Conservation (phyloP, 805 yeast genomes). For the Lachancea lanzarotensis region DNA sequence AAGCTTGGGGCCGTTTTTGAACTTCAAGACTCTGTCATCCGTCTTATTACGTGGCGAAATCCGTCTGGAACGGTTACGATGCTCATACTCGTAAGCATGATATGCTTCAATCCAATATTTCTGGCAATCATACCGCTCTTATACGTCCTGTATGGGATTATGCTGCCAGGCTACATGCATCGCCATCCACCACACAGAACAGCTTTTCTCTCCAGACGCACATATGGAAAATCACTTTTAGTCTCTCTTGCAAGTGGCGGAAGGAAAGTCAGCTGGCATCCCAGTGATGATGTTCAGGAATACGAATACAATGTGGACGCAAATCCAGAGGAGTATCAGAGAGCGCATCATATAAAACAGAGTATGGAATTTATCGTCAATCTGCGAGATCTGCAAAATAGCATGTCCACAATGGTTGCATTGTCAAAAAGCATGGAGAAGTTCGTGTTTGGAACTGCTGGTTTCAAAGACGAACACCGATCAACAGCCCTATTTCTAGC, state of each 20-base stretch:
- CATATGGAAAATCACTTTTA: constrained; percentile 48
- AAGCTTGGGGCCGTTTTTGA: constrained; percentile 52
- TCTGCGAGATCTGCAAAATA: constrained; percentile 67
- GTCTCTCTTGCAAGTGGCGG: constrained; percentile 31
- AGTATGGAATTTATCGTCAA: constrained; percentile 45
- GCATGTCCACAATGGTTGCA: constrained; percentile 48
- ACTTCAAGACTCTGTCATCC: constrained; percentile 54
- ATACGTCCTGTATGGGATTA: constrained; percentile 46
- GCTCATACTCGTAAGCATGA: constrained; percentile 54
- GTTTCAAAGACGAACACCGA: constrained; percentile 60
- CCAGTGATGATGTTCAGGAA: constrained; percentile 9
- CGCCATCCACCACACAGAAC: constrained; percentile 57
- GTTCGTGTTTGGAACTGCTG: constrained; percentile 55
- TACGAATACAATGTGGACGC: constrained; percentile 7
- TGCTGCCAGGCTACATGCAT: constrained; percentile 63
- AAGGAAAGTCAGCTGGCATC: constrained; percentile 12
- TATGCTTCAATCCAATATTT: constrained; percentile 67
- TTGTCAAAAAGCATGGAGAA: constrained; percentile 46
- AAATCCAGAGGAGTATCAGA: constrained; percentile 13
- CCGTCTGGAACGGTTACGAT: constrained; percentile 63
- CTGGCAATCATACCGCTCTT: constrained; percentile 58
- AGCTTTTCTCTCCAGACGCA: constrained; percentile 37
- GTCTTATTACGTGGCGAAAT: constrained; percentile 64
- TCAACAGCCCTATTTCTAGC: constrained; percentile 55
- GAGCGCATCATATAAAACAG: constrained; percentile 28